Percentiles rank a stretch among this genome's conserved stretches.
Evolutionary conservation across 1,284 basidiomycete species (phyloP).

Genomic region (Sanguinoderma infundibulare): DNA sequence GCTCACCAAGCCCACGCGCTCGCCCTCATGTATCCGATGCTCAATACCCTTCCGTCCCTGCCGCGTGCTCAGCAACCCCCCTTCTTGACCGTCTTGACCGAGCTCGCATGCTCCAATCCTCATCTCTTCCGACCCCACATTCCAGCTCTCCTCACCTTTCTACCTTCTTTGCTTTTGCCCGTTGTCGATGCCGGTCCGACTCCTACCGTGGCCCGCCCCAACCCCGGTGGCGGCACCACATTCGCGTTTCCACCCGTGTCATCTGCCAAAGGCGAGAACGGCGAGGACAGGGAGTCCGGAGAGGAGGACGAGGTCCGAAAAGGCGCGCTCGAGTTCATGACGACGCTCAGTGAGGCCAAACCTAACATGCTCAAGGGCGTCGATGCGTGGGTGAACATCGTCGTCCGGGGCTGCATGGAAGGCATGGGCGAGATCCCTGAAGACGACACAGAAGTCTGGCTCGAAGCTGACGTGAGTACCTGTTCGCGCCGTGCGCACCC

Average conservation of each 20-base stretch:
- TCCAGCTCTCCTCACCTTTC: slow-evolving; percentile 61
- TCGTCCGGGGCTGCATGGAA: slow-evolving; percentile 76
- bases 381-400: slow-evolving; percentile 67
- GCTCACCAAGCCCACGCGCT: slow-evolving; percentile 60
- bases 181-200: slow-evolving; percentile 72
- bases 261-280: slow-evolving; percentile 20
- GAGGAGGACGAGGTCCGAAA: slow-evolving; percentile 65
- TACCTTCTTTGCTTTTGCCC: slow-evolving; percentile 67
- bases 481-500: slow-evolving; percentile 1
- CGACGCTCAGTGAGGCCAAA: slow-evolving; percentile 70
- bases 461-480: slow-evolving; percentile 70
- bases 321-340: slow-evolving; percentile 77
- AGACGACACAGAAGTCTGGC: slow-evolving; percentile 64
- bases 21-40: slow-evolving; percentile 65
- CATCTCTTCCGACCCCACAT: slow-evolving; percentile 72
- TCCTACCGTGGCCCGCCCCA: slow-evolving; percentile 71
- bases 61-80: slow-evolving; percentile 59
- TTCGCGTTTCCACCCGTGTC: slow-evolving; percentile 61
- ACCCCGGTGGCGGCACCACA: slow-evolving; percentile 46
- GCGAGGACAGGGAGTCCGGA: slow-evolving; percentile 38
- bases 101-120: slow-evolving; percentile 70
- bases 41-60: slow-evolving; percentile 63
- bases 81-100: slow-evolving; percentile 72
- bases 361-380: slow-evolving; percentile 69
- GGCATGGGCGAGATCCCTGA: slow-evolving; percentile 80